Conservation (phyloP, 2,329 filamentous ascomycete genomes). For the Fusarium oxysporum region DNA sequence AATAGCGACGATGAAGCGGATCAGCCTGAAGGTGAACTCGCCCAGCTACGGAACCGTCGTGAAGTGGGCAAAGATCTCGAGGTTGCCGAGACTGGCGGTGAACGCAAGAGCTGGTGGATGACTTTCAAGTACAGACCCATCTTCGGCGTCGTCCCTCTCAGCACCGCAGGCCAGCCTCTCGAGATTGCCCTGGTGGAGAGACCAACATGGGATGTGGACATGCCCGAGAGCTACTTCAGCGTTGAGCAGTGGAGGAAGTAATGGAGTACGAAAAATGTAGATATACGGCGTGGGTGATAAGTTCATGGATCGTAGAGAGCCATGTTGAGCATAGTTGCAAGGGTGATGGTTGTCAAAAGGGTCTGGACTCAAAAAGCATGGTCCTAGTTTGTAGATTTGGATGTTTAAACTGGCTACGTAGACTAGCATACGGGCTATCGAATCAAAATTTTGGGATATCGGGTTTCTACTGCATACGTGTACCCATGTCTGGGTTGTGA, state of each 20-base stretch:
- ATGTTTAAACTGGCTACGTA: slow-evolving; percentile 31
- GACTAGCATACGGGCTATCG: slow-evolving; percentile 26
- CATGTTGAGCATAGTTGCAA: slow-evolving; percentile 12
- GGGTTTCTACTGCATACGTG: slow-evolving; percentile 25
- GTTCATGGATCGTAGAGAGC: slow-evolving; percentile 6
- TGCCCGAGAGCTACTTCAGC: slow-evolving; percentile 77
- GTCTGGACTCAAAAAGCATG: slow-evolving; percentile 16
- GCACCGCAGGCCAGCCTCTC: slow-evolving; percentile 56
- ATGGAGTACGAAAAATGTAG: slow-evolving; percentile 14
- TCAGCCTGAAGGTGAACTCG: slow-evolving; percentile 50
- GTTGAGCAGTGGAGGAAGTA: slow-evolving; percentile 64
- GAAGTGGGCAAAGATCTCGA: slow-evolving; percentile 34
- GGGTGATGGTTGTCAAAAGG: slow-evolving; percentile 20
- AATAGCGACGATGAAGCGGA: slow-evolving; percentile 55
- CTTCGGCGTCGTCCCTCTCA: slow-evolving; percentile 72
- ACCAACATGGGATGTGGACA: slow-evolving; percentile 83
- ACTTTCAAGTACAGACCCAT: slow-evolving; percentile 97
- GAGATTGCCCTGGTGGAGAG: slow-evolving; percentile 92
- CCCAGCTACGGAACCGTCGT: slow-evolving; percentile 49
- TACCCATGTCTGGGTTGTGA: slow-evolving; percentile 18
- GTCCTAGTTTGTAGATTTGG: slow-evolving; percentile 35
- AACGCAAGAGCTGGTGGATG: slow-evolving; percentile 71
- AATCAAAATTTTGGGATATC: slow-evolving; percentile 24
- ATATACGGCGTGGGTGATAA: slow-evolving; percentile 1
- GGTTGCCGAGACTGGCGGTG: slow-evolving; percentile 39